Evolutionary conservation across 208 protist genomes (phyloP).

Genomic region (Trypanosoma vivax): DNA sequence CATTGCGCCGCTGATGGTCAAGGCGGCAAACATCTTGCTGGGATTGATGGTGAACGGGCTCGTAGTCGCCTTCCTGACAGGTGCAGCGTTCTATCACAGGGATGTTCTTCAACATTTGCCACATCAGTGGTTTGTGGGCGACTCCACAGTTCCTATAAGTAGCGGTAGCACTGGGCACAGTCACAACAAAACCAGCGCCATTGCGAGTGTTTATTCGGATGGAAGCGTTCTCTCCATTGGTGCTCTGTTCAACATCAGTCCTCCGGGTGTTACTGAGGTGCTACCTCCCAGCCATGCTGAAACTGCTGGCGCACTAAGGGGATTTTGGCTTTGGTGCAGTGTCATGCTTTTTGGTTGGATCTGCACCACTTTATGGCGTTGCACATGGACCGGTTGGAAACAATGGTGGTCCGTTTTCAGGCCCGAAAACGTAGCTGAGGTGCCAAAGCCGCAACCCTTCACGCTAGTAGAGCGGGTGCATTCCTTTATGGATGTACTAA

Average conservation of each 20-base stretch:
- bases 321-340: slow-evolving; percentile 18
- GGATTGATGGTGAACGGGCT: slow-evolving; percentile 6
- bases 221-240: too few species aligned
- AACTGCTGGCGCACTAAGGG: neutral
- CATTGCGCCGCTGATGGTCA: slow-evolving; percentile 14
- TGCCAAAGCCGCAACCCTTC: neutral
- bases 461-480: slow-evolving; percentile 13
- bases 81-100: slow-evolving; percentile 16
- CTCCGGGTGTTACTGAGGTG: neutral
- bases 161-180: too few species aligned
- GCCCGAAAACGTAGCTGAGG: neutral
- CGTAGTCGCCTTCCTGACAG: slow-evolving; percentile 18
- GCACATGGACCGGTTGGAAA: slow-evolving; percentile 2
- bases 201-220: too few species aligned
- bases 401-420: slow-evolving; percentile 13
- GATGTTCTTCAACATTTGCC: slow-evolving; percentile 2
- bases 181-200: too few species aligned
- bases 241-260: too few species aligned
- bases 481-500: slow-evolving; percentile 5
- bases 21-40: slow-evolving; percentile 3
- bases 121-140: neutral
- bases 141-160: neutral
- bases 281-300: neutral
- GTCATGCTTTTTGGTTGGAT: slow-evolving; percentile 22
- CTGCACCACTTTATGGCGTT: slow-evolving; percentile 5